phyloP scores from a whole-genome alignment of 371 early-diverging fungal species.

The Zancudomyces culisetae region DNA sequence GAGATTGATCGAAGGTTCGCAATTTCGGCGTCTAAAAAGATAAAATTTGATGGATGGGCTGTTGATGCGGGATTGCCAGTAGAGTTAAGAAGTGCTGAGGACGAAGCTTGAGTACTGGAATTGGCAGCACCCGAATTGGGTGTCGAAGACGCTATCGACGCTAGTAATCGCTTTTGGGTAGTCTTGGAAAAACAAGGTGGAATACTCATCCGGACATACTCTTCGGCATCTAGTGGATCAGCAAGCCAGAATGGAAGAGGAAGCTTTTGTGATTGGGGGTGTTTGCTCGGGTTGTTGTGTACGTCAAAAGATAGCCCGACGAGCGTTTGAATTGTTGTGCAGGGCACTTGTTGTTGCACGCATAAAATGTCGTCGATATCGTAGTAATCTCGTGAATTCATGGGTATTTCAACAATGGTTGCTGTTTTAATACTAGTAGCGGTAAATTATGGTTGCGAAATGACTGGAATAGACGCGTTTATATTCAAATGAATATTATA shows the following conservation, averaged over 20 bases:
- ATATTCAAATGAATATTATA: too few relatives aligned
- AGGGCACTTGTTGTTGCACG: not conserved
- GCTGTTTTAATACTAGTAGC: too few relatives aligned
- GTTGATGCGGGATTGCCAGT: too few relatives aligned
- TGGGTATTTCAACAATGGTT: too few relatives aligned
- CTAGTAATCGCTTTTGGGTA: not conserved
- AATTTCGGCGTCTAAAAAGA: too few relatives aligned
- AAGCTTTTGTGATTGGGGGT: not conserved
- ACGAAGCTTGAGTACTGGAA: too few relatives aligned
- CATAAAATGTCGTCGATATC: slow-evolving; percentile 3
- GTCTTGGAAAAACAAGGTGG: not conserved
- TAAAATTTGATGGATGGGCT: too few relatives aligned
- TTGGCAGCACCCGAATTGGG: too few relatives aligned
- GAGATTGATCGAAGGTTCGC: not conserved
- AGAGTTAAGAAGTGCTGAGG: too few relatives aligned
- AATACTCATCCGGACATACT: not conserved
- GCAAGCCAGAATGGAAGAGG: slow-evolving; percentile 3
- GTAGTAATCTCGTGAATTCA: slow-evolving; percentile 2
- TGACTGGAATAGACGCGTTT: too few relatives aligned
- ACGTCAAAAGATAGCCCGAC: not conserved
- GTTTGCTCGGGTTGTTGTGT: not conserved
- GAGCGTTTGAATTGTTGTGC: not conserved
- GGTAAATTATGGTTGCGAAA: too few relatives aligned
- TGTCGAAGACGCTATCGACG: too few relatives aligned
- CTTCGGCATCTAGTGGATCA: slow-evolving; percentile 1